Evolutionary conservation across 2,329 filamentous ascomycete species (phyloP).

Genomic region (Calonectria hongkongensis): DNA sequence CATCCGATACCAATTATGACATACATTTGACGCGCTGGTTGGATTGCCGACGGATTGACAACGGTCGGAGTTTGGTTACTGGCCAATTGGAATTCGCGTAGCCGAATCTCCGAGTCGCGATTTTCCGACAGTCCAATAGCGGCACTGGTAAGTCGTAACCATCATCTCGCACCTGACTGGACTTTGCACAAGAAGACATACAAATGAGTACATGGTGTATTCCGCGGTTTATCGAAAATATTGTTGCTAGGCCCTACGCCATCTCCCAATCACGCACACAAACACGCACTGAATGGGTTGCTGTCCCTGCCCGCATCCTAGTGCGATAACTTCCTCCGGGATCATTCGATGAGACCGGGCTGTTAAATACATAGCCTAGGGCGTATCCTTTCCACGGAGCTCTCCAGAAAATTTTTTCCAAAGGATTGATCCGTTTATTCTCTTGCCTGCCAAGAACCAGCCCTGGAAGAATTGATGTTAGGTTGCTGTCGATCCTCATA

Average conservation of each 20-base stretch:
- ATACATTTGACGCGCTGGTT: background rate
- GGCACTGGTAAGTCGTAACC: background rate
- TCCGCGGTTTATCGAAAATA: background rate
- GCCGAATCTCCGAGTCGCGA: conserved; percentile 16
- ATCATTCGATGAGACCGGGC: background rate
- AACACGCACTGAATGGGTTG: background rate
- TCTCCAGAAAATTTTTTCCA: background rate
- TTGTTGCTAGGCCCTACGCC: too few relatives aligned
- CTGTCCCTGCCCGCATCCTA: background rate
- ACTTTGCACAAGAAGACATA: background rate
- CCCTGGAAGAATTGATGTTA: background rate
- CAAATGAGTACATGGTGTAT: background rate
- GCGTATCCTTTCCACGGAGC: background rate
- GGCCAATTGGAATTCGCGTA: conserved; percentile 31
- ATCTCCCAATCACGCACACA: too few relatives aligned
- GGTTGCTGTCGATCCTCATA: background rate
- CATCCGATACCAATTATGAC: conserved; percentile 16
- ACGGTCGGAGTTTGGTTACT: background rate
- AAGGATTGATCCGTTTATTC: background rate
- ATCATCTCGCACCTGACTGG: background rate
- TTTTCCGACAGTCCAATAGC: conserved; percentile 4
- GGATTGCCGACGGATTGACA: conserved; percentile 5
- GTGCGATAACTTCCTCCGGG: background rate
- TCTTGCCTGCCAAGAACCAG: background rate
- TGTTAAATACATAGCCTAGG: background rate